Conservation (phyloP, 129 eudicot species). For the Tagetes erecta region DNA sequence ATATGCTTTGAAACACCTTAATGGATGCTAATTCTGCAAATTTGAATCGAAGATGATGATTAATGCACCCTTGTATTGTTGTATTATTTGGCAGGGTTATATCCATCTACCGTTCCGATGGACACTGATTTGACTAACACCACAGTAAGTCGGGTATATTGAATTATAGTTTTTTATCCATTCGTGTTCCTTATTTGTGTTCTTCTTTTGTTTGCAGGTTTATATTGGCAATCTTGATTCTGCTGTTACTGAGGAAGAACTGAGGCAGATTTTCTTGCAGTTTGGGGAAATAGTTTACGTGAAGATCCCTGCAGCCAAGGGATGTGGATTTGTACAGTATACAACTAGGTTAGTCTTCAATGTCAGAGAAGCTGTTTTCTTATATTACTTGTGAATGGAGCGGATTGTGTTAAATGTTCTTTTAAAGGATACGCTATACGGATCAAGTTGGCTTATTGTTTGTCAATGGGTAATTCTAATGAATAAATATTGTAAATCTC, state of each 20-base stretch:
- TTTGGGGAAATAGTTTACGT: conserved; percentile 85
- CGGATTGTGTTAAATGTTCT: not conserved
- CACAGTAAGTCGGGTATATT: conserved; percentile 59
- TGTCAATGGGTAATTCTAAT: not conserved
- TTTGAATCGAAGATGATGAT: not conserved
- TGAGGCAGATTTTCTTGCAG: conserved; percentile 81
- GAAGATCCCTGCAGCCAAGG: conserved; percentile 82
- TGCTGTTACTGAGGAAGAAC: conserved; percentile 81
- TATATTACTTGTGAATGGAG: not conserved
- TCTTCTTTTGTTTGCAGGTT: conserved; percentile 48
- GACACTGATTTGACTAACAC: conserved; percentile 81
- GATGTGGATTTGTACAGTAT: conserved; percentile 95
- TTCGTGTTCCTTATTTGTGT: conserved; percentile 9
- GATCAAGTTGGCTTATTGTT: not conserved
- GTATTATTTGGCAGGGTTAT: conserved; percentile 53
- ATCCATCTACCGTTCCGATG: conserved; percentile 61
- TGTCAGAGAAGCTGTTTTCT: conserved; percentile 5
- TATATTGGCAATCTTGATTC: conserved; percentile 87
- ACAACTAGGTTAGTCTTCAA: conserved; percentile 56
- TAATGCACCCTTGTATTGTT: conserved; percentile 7
- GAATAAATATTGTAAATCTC: not conserved
- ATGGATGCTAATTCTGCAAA: conserved; percentile 8
- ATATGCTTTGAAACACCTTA: conserved; percentile 10
- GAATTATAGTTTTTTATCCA: conserved; percentile 1
- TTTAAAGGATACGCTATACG: not conserved